Percentiles rank a stretch among this genome's conserved stretches.
These are phyloP conservation scores for Lunularia cruciata DNA, from an alignment of 225 moss, liverwort and hornwort species.

Conservation along the genomic window DNA sequence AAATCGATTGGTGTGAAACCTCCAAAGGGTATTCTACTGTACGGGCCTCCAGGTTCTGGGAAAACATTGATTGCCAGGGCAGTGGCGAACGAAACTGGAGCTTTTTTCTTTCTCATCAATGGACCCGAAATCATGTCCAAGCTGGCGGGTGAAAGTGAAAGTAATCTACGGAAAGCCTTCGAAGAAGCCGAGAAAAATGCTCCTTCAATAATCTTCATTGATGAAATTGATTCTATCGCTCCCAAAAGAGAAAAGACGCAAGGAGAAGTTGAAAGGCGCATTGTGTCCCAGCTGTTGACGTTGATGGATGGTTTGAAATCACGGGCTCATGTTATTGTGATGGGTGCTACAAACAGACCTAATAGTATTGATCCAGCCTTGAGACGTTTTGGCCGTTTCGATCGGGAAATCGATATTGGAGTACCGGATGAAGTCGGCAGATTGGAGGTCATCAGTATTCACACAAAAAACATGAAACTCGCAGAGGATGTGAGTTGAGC, in stretches of 20 bases:
- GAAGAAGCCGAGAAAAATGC: constrained; percentile 99
- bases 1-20: constrained; percentile 80
- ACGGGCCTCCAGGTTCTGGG: constrained; percentile 88
- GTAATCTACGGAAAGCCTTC: constrained; percentile 87
- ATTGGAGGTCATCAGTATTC: constrained; percentile 48
- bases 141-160: constrained; percentile 94
- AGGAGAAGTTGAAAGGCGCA: constrained; percentile 91
- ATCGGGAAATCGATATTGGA: constrained; percentile 53
- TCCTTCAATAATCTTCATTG: constrained; percentile 89
- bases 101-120: constrained; percentile 93
- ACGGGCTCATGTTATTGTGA: constrained; percentile 54
- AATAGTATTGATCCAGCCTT: constrained; percentile 51
- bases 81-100: constrained; percentile 91
- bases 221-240: constrained; percentile 92
- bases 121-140: constrained; percentile 99
- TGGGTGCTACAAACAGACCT: constrained; percentile 55
- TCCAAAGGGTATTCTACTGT: constrained; percentile 89
- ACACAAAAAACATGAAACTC: constrained; percentile 61
- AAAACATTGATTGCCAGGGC: constrained; percentile 91
- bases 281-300: constrained; percentile 90
- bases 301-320: constrained; percentile 93
- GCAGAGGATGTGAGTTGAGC: constrained; percentile 67
- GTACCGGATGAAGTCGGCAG: constrained; percentile 54
- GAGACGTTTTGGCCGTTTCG: constrained; percentile 53
- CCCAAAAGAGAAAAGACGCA: constrained; percentile 97